phyloP scores from a whole-genome alignment of 2,329 filamentous ascomycete genomes.

The Dactylellina parvicollis region DNA sequence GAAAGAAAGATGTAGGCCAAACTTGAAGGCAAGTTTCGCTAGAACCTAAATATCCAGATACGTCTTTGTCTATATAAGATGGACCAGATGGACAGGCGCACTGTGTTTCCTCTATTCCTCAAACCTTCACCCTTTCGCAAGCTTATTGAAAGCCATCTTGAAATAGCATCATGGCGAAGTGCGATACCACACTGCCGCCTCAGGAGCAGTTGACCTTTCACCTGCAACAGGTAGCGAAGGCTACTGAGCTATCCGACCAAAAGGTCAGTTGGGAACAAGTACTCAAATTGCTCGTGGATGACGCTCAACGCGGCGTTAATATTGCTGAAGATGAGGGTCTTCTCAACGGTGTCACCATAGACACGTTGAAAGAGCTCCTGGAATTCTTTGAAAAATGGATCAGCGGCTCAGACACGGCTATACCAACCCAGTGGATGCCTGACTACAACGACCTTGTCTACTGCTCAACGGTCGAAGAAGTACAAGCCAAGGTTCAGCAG shows the following conservation, averaged over 20 bases:
- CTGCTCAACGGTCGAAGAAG: not conserved
- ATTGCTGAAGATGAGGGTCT: not conserved
- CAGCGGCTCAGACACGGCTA: not conserved
- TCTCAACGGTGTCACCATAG: not conserved
- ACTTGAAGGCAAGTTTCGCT: too few relatives aligned
- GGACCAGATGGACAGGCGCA: too few relatives aligned
- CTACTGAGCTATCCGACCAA: not conserved
- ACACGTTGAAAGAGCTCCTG: not conserved
- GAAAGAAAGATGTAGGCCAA: too few relatives aligned
- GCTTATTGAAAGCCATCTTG: too few relatives aligned
- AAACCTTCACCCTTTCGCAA: too few relatives aligned
- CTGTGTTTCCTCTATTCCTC: too few relatives aligned
- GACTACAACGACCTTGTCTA: conserved; percentile 4
- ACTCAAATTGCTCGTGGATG: not conserved
- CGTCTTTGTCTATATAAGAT: too few relatives aligned
- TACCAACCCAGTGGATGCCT: not conserved
- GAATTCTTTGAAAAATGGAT: conserved; percentile 13
- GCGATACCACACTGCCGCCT: too few relatives aligned
- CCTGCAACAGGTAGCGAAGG: not conserved
- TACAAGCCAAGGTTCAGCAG: conserved; percentile 2
- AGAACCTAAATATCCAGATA: too few relatives aligned
- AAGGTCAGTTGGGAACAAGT: not conserved
- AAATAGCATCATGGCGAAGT: too few relatives aligned
- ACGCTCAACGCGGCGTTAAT: not conserved
- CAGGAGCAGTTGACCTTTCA: not conserved